phyloP scores from a whole-genome alignment of 305 asterid genomes.

The Vinca major region DNA sequence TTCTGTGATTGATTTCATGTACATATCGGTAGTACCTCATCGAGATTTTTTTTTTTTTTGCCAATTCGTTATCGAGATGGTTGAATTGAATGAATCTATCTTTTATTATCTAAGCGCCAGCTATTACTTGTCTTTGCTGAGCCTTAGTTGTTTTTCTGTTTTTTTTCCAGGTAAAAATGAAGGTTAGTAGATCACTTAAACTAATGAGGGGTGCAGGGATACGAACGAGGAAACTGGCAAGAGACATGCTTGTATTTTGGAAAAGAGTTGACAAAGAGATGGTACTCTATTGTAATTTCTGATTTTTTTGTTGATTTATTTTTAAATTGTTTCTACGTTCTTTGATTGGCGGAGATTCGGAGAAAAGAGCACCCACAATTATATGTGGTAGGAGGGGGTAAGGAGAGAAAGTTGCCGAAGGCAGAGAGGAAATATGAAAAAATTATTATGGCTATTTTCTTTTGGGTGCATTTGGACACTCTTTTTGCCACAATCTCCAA shows the following conservation, averaged over 20 bases:
- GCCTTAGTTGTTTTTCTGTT: conserved; percentile 1
- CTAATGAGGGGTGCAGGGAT: conserved; percentile 18
- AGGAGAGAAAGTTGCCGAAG: neutral
- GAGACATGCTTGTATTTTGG: conserved; percentile 94
- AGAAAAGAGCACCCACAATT: neutral
- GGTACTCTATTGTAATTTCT: conserved; percentile 38
- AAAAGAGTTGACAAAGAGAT: conserved; percentile 99
- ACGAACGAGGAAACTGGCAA: conserved; percentile 82
- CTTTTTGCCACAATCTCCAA: too few relatives aligned
- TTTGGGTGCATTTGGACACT: too few relatives aligned
- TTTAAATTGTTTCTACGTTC: neutral
- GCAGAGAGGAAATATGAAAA: neutral
- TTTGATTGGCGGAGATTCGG: neutral
- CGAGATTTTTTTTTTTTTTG: too few relatives aligned
- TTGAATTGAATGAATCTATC: too few relatives aligned
- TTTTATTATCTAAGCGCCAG: neutral
- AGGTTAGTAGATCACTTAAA: conserved; percentile 83
- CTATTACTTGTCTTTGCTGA: neutral
- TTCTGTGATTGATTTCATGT: neutral
- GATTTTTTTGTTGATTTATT: conserved; percentile 7
- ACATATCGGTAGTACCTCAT: neutral
- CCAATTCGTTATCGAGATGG: neutral
- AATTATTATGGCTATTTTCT: too few relatives aligned
- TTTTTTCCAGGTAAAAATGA: conserved; percentile 72
- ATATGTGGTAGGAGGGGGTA: too few relatives aligned